Evolutionary conservation across 2,329 filamentous ascomycete genomes (phyloP).

Genomic region (Pseudofabraea citricarpa): DNA sequence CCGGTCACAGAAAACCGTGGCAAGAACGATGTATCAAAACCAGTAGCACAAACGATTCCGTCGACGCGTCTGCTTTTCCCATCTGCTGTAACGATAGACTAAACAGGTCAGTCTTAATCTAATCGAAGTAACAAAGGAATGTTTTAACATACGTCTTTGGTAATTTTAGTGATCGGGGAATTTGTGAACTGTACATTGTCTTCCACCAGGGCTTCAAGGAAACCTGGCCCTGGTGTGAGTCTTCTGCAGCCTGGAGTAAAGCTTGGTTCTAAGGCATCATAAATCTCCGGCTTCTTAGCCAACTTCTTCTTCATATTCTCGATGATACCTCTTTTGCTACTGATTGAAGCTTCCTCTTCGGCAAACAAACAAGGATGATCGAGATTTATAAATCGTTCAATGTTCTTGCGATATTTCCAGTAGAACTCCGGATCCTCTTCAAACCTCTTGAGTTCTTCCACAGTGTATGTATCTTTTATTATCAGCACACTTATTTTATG

Average conservation of each 20-base stretch:
- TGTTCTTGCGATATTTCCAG: conserved; percentile 33
- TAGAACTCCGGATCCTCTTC: conserved; percentile 33
- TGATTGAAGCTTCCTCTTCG: conserved; percentile 13
- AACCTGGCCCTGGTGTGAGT: conserved; percentile 32
- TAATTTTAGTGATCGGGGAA: not conserved
- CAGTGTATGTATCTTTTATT: conserved; percentile 21
- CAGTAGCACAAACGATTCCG: conserved; percentile 26
- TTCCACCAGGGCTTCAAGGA: conserved; percentile 16
- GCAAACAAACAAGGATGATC: not conserved
- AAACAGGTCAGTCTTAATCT: no score
- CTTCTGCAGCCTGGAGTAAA: conserved; percentile 37
- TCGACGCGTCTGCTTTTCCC: conserved; percentile 24
- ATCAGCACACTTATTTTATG: not conserved
- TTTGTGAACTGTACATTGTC: conserved; percentile 3
- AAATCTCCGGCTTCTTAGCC: conserved; percentile 32
- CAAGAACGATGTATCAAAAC: conserved; percentile 19
- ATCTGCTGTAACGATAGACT: conserved; percentile 22
- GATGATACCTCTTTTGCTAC: conserved; percentile 10
- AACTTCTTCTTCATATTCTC: conserved; percentile 23
- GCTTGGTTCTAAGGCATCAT: conserved; percentile 24
- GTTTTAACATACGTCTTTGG: not conserved
- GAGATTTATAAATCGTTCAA: conserved; percentile 26
- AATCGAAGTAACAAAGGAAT: not conserved
- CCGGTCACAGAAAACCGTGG: conserved; percentile 14
- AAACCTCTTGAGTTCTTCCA: conserved; percentile 31